Conservation (phyloP, 345 rosid genomes). For the Raphanus raphanistrum region DNA sequence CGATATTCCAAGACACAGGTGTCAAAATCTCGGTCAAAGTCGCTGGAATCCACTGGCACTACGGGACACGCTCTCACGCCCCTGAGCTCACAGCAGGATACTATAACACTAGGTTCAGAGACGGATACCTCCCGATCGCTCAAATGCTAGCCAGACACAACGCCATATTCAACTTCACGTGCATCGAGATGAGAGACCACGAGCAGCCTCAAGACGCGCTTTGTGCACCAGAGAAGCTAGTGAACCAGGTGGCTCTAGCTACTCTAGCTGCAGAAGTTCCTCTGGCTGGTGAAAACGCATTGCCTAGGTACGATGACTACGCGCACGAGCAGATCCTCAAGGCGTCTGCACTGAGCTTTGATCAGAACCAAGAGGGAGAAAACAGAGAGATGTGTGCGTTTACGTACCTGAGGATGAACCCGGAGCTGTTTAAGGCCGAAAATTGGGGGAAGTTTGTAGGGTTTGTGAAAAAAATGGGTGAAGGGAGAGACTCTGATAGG, state of each 20-base stretch:
- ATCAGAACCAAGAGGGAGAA: conserved; percentile 39
- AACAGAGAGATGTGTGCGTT: conserved; percentile 86
- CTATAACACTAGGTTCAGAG: conserved; percentile 83
- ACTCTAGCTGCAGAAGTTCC: conserved; percentile 66
- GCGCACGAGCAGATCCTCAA: conserved; percentile 77
- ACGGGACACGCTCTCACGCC: conserved; percentile 90
- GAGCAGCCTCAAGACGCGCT: conserved; percentile 96
- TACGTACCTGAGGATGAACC: conserved; percentile 94
- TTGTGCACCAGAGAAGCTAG: conserved; percentile 92
- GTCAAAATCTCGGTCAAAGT: conserved; percentile 84
- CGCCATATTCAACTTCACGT: conserved; percentile 91
- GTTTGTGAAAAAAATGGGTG: conserved; percentile 92
- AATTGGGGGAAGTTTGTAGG: conserved; percentile 90
- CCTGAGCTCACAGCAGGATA: conserved; percentile 99
- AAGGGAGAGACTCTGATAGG: conserved; percentile 53
- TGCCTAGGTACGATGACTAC: conserved; percentile 74
- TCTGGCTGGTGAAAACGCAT: conserved; percentile 90
- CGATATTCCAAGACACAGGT: conserved; percentile 46
- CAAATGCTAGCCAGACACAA: conserved; percentile 85
- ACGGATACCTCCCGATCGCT: conserved; percentile 92
- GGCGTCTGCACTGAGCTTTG: conserved; percentile 60
- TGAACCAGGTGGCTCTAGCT: conserved; percentile 82
- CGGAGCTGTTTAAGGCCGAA: conserved; percentile 63
- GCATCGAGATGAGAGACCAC: conserved; percentile 94
- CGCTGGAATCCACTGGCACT: conserved; percentile 99